Evolutionary conservation across 441 rosid species (phyloP).

Genomic region (Croton setiger): DNA sequence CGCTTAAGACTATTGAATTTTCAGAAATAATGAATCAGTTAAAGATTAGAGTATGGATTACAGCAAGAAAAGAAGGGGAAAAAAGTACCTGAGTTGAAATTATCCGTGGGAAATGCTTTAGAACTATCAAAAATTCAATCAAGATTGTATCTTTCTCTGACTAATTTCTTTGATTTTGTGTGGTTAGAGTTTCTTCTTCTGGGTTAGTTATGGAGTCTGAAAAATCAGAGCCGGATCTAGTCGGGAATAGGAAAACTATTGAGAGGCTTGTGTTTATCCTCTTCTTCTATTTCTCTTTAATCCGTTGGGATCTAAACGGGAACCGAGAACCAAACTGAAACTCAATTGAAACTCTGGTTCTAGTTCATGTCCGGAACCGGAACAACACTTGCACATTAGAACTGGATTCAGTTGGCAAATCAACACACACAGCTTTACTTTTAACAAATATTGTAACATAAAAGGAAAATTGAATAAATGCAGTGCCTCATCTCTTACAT

Average conservation of each 20-base stretch:
- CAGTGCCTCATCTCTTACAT: background rate
- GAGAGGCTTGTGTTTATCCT: background rate
- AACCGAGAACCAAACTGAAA: no score
- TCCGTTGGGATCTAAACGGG: no score
- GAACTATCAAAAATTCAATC: no score
- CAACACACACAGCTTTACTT: background rate
- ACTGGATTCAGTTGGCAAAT: no score
- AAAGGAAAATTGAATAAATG: background rate
- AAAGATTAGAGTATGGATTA: background rate
- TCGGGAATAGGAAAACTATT: background rate
- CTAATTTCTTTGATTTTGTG: background rate
- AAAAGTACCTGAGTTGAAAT: background rate
- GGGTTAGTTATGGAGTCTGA: background rate
- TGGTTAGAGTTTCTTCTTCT: background rate
- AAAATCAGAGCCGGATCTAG: background rate
- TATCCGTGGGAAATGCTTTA: background rate
- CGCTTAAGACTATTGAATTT: background rate
- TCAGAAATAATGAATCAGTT: background rate
- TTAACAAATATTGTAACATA: background rate
- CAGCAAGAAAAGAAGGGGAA: background rate
- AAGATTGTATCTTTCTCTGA: background rate
- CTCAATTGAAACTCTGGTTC: no score
- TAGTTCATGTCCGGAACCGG: no score
- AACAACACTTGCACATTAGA: no score
- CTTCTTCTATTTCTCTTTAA: background rate